Conservation (phyloP, 176 grass and related monocot species). For the Zizania latifolia region DNA sequence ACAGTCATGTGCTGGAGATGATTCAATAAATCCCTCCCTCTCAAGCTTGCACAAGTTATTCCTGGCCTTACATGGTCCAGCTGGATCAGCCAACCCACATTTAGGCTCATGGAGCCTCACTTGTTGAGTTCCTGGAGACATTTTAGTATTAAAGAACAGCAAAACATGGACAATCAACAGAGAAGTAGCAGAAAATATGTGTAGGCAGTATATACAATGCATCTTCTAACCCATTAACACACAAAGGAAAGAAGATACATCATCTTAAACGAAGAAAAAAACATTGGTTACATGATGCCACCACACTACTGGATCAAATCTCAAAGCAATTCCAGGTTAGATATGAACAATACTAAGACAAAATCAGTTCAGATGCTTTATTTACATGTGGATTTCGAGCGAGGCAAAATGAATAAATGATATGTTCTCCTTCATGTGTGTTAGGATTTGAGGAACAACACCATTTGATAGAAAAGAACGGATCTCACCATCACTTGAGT, state of each 20-base stretch:
- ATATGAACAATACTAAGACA: conserved; percentile 5
- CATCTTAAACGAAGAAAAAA: conserved; percentile 12
- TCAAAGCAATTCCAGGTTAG: not conserved
- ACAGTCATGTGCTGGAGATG: conserved; percentile 47
- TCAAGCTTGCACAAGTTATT: conserved; percentile 61
- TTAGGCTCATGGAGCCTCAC: conserved; percentile 21
- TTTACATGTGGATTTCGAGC: not conserved
- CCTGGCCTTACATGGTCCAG: conserved; percentile 58
- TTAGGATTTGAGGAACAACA: not conserved
- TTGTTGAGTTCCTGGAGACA: conserved; percentile 33
- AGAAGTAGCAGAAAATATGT: conserved; percentile 6
- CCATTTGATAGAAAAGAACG: not conserved
- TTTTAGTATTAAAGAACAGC: conserved; percentile 30
- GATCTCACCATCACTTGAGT: not conserved
- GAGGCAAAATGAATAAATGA: not conserved
- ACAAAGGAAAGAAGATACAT: not conserved
- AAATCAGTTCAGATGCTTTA: conserved; percentile 3
- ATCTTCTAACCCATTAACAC: not conserved
- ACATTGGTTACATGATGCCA: not conserved
- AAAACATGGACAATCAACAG: conserved; percentile 16
- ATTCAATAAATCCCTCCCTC: conserved; percentile 43
- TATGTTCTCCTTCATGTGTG: not conserved
- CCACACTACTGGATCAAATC: not conserved
- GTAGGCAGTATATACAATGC: conserved; percentile 4
- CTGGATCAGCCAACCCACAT: conserved; percentile 23